Evolutionary conservation across 257 asterid species (phyloP).

Genomic region (Lantana camara): DNA sequence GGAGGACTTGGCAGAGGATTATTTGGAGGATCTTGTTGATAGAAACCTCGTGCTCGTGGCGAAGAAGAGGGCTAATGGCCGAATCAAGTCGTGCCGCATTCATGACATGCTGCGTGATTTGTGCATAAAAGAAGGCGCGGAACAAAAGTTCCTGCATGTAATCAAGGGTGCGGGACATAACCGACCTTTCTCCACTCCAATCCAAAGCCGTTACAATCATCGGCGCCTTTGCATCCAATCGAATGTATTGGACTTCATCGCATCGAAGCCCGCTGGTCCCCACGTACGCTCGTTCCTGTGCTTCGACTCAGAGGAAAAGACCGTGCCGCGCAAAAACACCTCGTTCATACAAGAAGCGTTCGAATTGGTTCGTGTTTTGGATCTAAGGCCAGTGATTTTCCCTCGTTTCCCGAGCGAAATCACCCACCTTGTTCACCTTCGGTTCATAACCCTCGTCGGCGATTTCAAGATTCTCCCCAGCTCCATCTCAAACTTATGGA

Average conservation of each 20-base stretch:
- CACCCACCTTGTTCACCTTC: slow-evolving; percentile 38
- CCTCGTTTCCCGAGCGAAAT: slow-evolving; percentile 43
- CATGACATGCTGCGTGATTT: slow-evolving; percentile 44
- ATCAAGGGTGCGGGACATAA: slow-evolving; percentile 21
- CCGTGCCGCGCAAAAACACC: slow-evolving; percentile 33
- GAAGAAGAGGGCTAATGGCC: slow-evolving; percentile 27
- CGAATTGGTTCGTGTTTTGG: slow-evolving; percentile 40
- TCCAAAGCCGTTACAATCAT: slow-evolving; percentile 18
- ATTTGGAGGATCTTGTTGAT: slow-evolving; percentile 40
- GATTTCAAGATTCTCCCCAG: slow-evolving; percentile 43
- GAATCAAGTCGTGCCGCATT: slow-evolving; percentile 29
- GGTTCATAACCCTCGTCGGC: slow-evolving; percentile 39
- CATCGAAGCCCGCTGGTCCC: slow-evolving; percentile 37
- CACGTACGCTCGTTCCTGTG: slow-evolving; percentile 47
- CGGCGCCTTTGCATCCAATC: slow-evolving; percentile 49
- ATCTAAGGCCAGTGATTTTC: slow-evolving; percentile 33
- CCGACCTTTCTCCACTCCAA: background rate
- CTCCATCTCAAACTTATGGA: slow-evolving; percentile 44
- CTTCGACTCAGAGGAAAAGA: slow-evolving; percentile 33
- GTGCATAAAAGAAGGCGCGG: slow-evolving; percentile 30
- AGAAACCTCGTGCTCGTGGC: slow-evolving; percentile 32
- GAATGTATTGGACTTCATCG: slow-evolving; percentile 33
- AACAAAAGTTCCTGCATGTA: slow-evolving; percentile 40
- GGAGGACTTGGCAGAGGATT: slow-evolving; percentile 38
- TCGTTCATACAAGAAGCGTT: slow-evolving; percentile 41